Base-by-base conservation (phyloP, 1,139 yeast species). In the Candida mesenterica region DNA sequence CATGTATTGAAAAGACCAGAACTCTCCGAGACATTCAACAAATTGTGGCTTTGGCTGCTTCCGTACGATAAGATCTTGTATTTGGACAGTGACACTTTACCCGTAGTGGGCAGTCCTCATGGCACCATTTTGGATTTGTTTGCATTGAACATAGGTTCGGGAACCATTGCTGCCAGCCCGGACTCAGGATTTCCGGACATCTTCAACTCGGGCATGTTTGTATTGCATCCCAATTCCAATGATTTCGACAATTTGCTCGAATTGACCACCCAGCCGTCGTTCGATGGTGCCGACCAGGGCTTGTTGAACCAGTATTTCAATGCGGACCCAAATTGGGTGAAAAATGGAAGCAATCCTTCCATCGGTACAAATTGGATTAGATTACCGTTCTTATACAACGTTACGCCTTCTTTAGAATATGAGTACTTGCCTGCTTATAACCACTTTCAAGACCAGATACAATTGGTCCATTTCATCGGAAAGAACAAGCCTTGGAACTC, bases 281-380 rank as follows among this genome's bases (percentile, higher is more conserved):
- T 89, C 53, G 97, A 90, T 58, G 97, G 97, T 35, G 96, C 96
- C 3, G 98, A 92, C 59, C 97, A 92, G 60, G 97, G 97, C 8
- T 67, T 92, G 31, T 65, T 92, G 47, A 92, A 92, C 58, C 88
- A 86, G 55, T 85, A 75, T 55, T 88, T 88, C 57, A 80, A 76
- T 41, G 56, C 57, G 5, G 53, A 59, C 44, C 73, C 74, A 9
- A 70, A 69, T 47, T 69, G 75, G 75, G 68, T 68, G 15, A 37
- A 41, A 28, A 20, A 14, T n/a, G 31, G 33, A 22, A 5, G 14
- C 13, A 5, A 6, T 12, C 6, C 12, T 14, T 13, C 20, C n/a
- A 13, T 27, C 12, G 9, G 3, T 14, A 20, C 36, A 7, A 65
- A 68, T 32, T 82, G 97, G 97, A 59, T 68, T 24, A 72, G 78